A percentile compares a stretch with the other conserved stretches of the same genome.
These are phyloP conservation scores for Didymella segeticola DNA, from an alignment of 2,329 filamentous ascomycete genomes.

Conservation along the genomic window DNA sequence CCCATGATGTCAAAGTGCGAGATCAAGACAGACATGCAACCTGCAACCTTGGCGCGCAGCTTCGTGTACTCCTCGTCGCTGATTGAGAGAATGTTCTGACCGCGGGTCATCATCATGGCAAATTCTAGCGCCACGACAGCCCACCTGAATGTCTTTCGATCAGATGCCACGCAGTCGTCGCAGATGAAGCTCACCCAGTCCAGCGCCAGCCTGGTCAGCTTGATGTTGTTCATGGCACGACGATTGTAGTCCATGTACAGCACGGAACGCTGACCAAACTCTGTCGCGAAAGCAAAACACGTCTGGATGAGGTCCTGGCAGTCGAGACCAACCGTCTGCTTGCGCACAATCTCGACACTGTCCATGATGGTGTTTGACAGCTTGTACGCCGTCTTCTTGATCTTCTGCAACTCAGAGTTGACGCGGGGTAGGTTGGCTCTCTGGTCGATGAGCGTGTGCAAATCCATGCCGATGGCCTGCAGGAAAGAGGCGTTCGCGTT, in stretches of 20 bases:
- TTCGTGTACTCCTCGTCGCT: slow-evolving; percentile 85
- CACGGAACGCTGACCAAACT: slow-evolving; percentile 93
- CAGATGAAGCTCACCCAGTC: slow-evolving; percentile 99
- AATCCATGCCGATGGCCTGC: slow-evolving; percentile 79
- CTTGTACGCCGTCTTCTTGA: slow-evolving; percentile 94
- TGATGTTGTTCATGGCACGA: slow-evolving; percentile 95
- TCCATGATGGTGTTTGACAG: slow-evolving; percentile 99
- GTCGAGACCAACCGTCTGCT: slow-evolving; percentile 81
- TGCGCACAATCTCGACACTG: slow-evolving; percentile 90
- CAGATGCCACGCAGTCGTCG: slow-evolving; percentile 92
- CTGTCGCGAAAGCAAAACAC: slow-evolving; percentile 98
- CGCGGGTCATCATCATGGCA: slow-evolving; percentile 95
- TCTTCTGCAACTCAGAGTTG: slow-evolving; percentile 88
- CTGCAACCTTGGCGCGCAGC: slow-evolving; percentile 86
- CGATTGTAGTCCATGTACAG: slow-evolving; percentile 96
- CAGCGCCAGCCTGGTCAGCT: slow-evolving; percentile 87
- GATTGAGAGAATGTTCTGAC: slow-evolving; percentile 89
- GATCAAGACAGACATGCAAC: slow-evolving; percentile 96
- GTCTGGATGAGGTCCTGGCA: slow-evolving; percentile 97
- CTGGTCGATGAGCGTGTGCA: slow-evolving; percentile 90
- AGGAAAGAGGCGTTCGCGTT: slow-evolving; percentile 81
- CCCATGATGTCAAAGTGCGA: slow-evolving; percentile 99
- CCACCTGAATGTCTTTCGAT: slow-evolving; percentile 97
- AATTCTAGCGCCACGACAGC: slow-evolving; percentile 94
- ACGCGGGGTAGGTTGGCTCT: slow-evolving; percentile 93